phyloP scores from a whole-genome alignment of 2,329 filamentous ascomycete species.

The Aspergillus fumigatiaffinis region DNA sequence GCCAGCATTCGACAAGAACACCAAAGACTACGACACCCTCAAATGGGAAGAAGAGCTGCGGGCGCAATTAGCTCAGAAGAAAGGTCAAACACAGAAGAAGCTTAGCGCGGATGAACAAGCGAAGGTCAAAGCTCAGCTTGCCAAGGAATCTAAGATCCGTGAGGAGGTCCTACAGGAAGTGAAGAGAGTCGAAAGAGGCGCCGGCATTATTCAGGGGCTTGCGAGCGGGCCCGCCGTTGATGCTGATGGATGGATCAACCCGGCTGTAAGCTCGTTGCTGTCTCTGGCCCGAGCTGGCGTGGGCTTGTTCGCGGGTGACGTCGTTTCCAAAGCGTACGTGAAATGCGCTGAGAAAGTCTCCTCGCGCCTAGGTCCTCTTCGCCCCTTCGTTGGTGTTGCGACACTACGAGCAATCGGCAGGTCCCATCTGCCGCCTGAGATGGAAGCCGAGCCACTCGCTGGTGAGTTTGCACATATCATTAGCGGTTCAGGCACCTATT shows the following conservation, averaged over 20 bases:
- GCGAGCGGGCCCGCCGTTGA: slow-evolving; percentile 86
- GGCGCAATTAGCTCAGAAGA: slow-evolving; percentile 85
- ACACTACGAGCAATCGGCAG: slow-evolving; percentile 76
- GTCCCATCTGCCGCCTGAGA: slow-evolving; percentile 65
- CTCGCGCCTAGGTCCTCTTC: slow-evolving; percentile 67
- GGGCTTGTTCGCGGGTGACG: slow-evolving; percentile 74
- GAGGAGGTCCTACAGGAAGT: slow-evolving; percentile 66
- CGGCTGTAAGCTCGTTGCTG: slow-evolving; percentile 68
- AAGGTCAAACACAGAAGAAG: slow-evolving; percentile 78
- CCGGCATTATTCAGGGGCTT: slow-evolving; percentile 79
- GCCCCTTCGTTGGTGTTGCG: slow-evolving; percentile 82
- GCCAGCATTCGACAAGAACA: slow-evolving; percentile 74
- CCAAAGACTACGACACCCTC: slow-evolving; percentile 89
- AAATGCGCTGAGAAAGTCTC: slow-evolving; percentile 73
- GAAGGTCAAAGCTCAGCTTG: slow-evolving; percentile 86
- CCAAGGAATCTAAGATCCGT: slow-evolving; percentile 79
- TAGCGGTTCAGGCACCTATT: slow-evolving; percentile 2
- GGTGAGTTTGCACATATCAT: slow-evolving; percentile 37
- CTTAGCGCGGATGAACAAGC: slow-evolving; percentile 81
- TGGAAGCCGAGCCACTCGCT: slow-evolving; percentile 76
- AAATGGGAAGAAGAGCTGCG: slow-evolving; percentile 97
- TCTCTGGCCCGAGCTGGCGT: slow-evolving; percentile 72
- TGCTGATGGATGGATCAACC: slow-evolving; percentile 80
- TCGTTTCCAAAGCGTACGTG: slow-evolving; percentile 73
- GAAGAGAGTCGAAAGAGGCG: slow-evolving; percentile 70